These are phyloP conservation scores for Thelonectria blattea DNA, from an alignment of 2,329 filamentous ascomycete genomes.

Conservation along the genomic window DNA sequence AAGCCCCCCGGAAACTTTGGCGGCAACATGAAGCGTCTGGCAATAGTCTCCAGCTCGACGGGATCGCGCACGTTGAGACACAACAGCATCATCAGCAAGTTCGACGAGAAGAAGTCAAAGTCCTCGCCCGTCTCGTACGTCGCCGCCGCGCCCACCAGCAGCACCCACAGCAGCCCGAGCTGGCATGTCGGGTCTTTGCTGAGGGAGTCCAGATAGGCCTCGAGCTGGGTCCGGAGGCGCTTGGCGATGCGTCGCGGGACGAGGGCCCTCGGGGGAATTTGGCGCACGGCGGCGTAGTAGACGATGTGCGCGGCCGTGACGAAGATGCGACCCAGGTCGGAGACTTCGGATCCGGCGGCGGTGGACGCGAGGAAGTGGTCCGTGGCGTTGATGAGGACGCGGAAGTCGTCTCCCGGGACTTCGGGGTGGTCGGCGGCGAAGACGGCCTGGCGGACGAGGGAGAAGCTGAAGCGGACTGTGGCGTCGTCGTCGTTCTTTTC, in stretches of 20 bases:
- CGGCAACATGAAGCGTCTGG: conserved; percentile 19
- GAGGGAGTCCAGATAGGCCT: neutral
- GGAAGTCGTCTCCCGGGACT: conserved; percentile 20
- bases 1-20: conserved; percentile 15
- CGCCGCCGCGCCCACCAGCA: conserved; percentile 17
- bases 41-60: conserved; percentile 4
- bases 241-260: conserved; percentile 5
- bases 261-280: neutral
- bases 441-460: conserved; percentile 16
- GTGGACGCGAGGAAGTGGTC: conserved; percentile 18
- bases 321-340: conserved; percentile 6
- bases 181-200: conserved; percentile 2
- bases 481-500: neutral
- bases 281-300: conserved; percentile 17
- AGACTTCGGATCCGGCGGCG: conserved; percentile 4
- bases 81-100: neutral
- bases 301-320: conserved; percentile 19
- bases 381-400: conserved; percentile 20
- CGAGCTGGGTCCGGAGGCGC: conserved; percentile 13
- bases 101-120: conserved; percentile 20
- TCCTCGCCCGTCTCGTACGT: conserved; percentile 9
- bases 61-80: neutral
- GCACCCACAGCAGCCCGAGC: conserved; percentile 22
- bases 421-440: conserved; percentile 11
- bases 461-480: conserved; percentile 15